phyloP scores from a whole-genome alignment of 305 asterid genomes.

The Fraxinus nigra region DNA sequence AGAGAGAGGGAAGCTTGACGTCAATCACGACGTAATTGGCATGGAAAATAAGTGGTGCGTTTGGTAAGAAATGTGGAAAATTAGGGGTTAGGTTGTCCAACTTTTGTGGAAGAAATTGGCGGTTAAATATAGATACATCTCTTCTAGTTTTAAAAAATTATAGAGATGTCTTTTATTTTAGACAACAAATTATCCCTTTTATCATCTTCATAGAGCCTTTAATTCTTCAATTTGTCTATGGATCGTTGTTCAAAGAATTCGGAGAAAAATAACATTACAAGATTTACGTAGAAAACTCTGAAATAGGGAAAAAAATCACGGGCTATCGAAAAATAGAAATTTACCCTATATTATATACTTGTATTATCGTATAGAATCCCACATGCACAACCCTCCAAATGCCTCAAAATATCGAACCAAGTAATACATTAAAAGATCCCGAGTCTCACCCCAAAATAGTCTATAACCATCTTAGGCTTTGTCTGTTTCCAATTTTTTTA shows the following conservation, averaged over 20 bases:
- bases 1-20: background rate
- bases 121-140: background rate
- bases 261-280: background rate
- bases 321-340: background rate
- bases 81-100: background rate
- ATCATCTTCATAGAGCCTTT: background rate
- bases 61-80: background rate
- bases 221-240: background rate
- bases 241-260: background rate
- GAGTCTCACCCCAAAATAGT: background rate
- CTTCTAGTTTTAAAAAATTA: no score
- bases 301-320: no score
- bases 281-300: background rate
- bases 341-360: no score
- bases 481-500: no score
- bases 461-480: background rate
- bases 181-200: background rate
- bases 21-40: background rate
- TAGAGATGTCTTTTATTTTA: background rate
- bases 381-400: background rate
- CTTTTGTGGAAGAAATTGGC: background rate
- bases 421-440: background rate
- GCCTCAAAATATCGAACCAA: background rate
- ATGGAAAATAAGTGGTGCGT: background rate
- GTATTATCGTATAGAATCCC: background rate